Conservation (phyloP, 1,284 basidiomycete species). For the Inonotus obliquus region DNA sequence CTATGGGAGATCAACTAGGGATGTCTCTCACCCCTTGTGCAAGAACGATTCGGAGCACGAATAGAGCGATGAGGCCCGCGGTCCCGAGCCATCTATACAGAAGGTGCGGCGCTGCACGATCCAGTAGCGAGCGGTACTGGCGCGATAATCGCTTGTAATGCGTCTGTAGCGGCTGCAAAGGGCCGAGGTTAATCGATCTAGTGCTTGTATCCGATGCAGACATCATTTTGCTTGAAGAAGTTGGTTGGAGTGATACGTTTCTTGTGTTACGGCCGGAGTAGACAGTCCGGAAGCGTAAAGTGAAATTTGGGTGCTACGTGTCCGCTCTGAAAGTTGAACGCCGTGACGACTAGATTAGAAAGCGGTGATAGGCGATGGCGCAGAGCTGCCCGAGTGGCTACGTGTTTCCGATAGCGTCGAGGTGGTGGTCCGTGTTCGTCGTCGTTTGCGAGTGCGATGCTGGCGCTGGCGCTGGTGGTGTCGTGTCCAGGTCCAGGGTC, state of each 20-base stretch:
- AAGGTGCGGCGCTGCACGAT: slow-evolving; percentile 88
- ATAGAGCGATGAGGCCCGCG: slow-evolving; percentile 67
- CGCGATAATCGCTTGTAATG: slow-evolving; percentile 51
- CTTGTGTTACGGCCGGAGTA: neutral
- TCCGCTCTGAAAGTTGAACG: neutral
- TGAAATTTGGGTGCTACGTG: neutral
- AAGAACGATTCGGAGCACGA: slow-evolving; percentile 84
- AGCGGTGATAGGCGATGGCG: neutral
- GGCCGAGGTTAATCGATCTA: slow-evolving; percentile 12
- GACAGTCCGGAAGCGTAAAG: neutral
- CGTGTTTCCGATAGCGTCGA: neutral
- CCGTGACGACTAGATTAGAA: neutral
- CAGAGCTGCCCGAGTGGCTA: neutral
- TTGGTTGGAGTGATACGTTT: neutral
- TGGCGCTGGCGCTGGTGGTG: neutral
- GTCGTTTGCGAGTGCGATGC: neutral
- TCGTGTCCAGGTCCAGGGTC: neutral
- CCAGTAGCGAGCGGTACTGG: slow-evolving; percentile 81
- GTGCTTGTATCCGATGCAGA: slow-evolving; percentile 3
- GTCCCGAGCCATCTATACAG: slow-evolving; percentile 89
- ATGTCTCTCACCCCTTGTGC: slow-evolving; percentile 74
- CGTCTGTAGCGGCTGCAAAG: slow-evolving; percentile 44
- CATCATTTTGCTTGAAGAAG: slow-evolving; percentile 8
- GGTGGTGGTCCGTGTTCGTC: neutral
- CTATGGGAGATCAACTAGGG: slow-evolving; percentile 2